Base-by-base conservation (phyloP, 2,329 filamentous ascomycete genomes). In the Claviceps digitariae region DNA sequence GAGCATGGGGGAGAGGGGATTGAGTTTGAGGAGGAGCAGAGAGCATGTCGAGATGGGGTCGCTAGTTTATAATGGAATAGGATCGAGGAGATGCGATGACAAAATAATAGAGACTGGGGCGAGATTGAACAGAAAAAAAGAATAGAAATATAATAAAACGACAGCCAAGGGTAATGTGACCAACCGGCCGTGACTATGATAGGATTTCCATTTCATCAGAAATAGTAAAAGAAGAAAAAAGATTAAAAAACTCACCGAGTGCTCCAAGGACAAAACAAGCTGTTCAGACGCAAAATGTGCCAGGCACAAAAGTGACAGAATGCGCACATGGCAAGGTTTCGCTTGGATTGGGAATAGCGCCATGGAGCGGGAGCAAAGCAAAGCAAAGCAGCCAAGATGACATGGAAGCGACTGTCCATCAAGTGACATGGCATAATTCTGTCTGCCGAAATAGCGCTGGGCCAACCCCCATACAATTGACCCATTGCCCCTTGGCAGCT, bases 361-460 rank as follows among this genome's bases (percentile, higher is more conserved):
- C 27, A 48, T 48, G 44, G 43, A 25, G 25, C 29, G 9, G 21
- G 50, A 29, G 27, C 27, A 29, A 8, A 29, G 27, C 27, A 29
- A 29, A 29, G 8, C 8, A 8, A 29, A 29, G 27, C 27, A 29
- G 27, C n/a, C n/a, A 29, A 5, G 27, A 29, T 29, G 27, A 34
- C 9, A 9, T 34, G 31, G 31, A 9, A 34, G 7, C 8, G 9
- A 34, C 31, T 34, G n/a, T n/a, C 3, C 6, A 34, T 34, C 31
- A 34, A 34, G 31, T 34, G 31, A 34, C 31, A 9, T 8, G 36
- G 13, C 34, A 15, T 3, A 36, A 17, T 1, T 31, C 17, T 52
- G 50, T 15, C 44, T 48, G 34, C 51, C 44, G 51, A 52, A 52
- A 52, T 52, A 23, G 51, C 51, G 36, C 36, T 36, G 10, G 34